These are phyloP conservation scores for Phytophthora lateralis DNA, from an alignment of 352 stramenopile species.

Conservation along the genomic window DNA sequence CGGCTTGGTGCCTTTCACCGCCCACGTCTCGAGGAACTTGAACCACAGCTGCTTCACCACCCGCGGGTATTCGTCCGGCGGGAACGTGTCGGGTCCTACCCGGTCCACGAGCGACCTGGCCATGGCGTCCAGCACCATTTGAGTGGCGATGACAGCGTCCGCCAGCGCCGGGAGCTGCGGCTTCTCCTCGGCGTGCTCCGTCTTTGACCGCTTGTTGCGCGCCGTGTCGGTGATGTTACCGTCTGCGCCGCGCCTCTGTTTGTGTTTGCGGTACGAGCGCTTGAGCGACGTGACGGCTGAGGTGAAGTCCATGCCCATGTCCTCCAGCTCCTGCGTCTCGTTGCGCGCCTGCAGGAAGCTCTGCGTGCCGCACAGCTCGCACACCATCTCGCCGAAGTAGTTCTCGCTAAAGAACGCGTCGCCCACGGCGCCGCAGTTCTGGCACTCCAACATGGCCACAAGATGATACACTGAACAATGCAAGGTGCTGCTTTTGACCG, in stretches of 20 bases:
- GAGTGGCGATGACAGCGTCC: constrained; percentile 66
- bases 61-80: constrained; percentile 44
- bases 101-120: constrained; percentile 47
- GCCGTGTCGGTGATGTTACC: constrained; percentile 3
- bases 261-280: constrained; percentile 26
- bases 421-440: constrained; percentile 74
- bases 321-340: constrained; percentile 82
- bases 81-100: constrained; percentile 43
- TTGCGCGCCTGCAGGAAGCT: constrained; percentile 82
- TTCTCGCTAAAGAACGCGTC: constrained; percentile 85
- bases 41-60: constrained; percentile 75
- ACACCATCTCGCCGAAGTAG: constrained; percentile 86
- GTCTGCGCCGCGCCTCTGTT: constrained; percentile 28
- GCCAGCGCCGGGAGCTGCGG: constrained; percentile 42
- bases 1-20: constrained; percentile 55
- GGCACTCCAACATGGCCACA: constrained; percentile 67
- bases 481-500: not conserved
- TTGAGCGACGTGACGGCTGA: constrained; percentile 44
- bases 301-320: constrained; percentile 61
- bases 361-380: constrained; percentile 85
- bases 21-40: constrained; percentile 67
- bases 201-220: constrained; percentile 8
- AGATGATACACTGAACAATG: not conserved
- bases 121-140: constrained; percentile 65
- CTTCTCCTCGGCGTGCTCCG: not conserved